Evolutionary conservation across 768 basidiomycete species (phyloP).

Genomic region (Pleurotus giganteus): DNA sequence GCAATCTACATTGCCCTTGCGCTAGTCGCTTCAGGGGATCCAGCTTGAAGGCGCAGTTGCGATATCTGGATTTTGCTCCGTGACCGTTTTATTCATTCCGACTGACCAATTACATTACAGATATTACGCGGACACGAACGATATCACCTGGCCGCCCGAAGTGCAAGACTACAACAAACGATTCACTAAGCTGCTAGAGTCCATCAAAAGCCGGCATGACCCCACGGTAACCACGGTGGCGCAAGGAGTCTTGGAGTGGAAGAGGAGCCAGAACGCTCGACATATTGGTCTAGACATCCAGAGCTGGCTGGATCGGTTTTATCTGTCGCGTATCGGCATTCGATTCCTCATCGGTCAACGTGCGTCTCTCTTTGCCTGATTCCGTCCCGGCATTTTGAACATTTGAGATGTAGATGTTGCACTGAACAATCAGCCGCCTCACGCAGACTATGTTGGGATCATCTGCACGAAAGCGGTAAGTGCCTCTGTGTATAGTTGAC

Average conservation of each 20-base stretch:
- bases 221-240: slow-evolving; percentile 97
- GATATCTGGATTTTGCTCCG: too few species aligned
- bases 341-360: slow-evolving; percentile 97
- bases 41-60: too few species aligned
- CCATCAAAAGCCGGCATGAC: slow-evolving; percentile 93
- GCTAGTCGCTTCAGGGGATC: too few species aligned
- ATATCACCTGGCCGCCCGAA: slow-evolving; percentile 84
- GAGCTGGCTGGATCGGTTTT: slow-evolving; percentile 95
- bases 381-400: slow-evolving; percentile 2
- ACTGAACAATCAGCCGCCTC: slow-evolving; percentile 86
- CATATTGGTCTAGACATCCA: slow-evolving; percentile 87
- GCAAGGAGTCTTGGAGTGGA: slow-evolving; percentile 97
- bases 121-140: slow-evolving; percentile 80
- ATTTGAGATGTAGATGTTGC: slow-evolving; percentile 69
- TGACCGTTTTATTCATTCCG: slow-evolving; percentile 5
- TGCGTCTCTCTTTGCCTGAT: slow-evolving; percentile 34
- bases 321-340: slow-evolving; percentile 93
- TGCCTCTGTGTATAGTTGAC: slow-evolving; percentile 14
- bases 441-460: slow-evolving; percentile 93
- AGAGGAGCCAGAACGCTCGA: slow-evolving; percentile 63
- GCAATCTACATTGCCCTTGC: too few species aligned
- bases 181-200: slow-evolving; percentile 84
- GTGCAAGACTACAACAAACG: slow-evolving; percentile 89
- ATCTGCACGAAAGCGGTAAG: slow-evolving; percentile 90
- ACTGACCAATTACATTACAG: slow-evolving; percentile 33